These are phyloP conservation scores for Penicillium tannophilum DNA, from an alignment of 495 filamentous ascomycete genomes.

Conservation along the genomic window DNA sequence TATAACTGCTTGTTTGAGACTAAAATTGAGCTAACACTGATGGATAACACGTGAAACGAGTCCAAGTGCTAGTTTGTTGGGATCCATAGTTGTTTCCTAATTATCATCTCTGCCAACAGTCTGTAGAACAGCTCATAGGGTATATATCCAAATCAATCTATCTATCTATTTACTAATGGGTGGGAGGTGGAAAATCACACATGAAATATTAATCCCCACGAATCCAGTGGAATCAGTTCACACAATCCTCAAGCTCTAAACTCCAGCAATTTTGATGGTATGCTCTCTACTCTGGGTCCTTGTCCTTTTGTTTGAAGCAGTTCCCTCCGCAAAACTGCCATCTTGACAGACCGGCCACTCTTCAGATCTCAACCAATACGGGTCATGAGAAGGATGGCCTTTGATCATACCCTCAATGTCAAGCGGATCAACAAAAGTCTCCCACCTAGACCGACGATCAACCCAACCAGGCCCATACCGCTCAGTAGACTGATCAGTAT, in stretches of 20 bases:
- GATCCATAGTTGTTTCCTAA: no score
- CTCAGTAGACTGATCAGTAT: slow-evolving; percentile 35
- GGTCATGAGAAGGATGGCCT: slow-evolving; percentile 32
- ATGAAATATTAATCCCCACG: no score
- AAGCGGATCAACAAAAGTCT: slow-evolving; percentile 40
- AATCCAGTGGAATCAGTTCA: no score
- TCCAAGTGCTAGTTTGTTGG: no score
- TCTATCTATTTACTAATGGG: no score
- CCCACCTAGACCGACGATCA: slow-evolving; percentile 30
- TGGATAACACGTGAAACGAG: no score
- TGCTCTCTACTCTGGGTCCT: neutral
- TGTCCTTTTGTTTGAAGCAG: slow-evolving; percentile 24
- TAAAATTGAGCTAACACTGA: no score
- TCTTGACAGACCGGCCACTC: slow-evolving; percentile 34
- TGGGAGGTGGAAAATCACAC: no score
- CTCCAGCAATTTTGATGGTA: neutral
- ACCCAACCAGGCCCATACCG: slow-evolving; percentile 44
- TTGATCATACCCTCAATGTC: slow-evolving; percentile 32
- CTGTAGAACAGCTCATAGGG: no score
- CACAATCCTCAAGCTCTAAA: neutral
- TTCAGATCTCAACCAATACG: slow-evolving; percentile 33
- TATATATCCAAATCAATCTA: no score
- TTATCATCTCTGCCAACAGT: no score
- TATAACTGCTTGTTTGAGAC: no score
- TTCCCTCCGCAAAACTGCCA: slow-evolving; percentile 36